Conservation (phyloP, 2,329 filamentous ascomycete genomes). For the Sclerotinia glacialis region DNA sequence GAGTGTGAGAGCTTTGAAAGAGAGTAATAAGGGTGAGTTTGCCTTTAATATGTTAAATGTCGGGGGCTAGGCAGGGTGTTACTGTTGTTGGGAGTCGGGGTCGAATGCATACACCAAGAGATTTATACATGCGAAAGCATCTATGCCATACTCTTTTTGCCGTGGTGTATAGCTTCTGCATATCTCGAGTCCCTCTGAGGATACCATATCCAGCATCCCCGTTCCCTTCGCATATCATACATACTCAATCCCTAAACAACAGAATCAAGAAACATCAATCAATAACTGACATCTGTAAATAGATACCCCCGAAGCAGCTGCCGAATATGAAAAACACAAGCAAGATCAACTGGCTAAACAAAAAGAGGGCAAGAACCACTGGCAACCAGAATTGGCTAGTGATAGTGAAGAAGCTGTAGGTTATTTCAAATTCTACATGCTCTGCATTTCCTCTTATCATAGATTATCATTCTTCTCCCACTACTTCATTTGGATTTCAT, state of each 20-base stretch:
- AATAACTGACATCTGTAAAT: neutral
- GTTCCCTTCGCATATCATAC: neutral
- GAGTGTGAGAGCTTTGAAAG: conserved; percentile 33
- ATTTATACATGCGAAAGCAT: neutral
- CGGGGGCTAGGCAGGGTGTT: too few species aligned
- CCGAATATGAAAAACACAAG: conserved; percentile 57
- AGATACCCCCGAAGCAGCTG: conserved; percentile 38
- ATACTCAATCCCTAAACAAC: neutral
- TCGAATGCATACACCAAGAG: neutral
- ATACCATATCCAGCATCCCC: neutral
- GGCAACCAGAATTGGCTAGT: conserved; percentile 74
- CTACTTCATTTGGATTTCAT: neutral
- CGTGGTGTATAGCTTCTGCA: neutral
- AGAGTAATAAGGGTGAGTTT: conserved; percentile 37
- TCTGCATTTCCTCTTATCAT: neutral
- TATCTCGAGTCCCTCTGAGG: neutral
- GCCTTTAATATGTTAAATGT: neutral
- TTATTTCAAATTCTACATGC: conserved; percentile 23
- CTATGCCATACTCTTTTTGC: too few species aligned
- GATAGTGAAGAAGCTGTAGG: conserved; percentile 74
- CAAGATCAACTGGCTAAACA: conserved; percentile 63
- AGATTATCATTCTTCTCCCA: neutral
- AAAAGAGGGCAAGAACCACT: conserved; percentile 66
- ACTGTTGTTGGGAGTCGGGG: too few species aligned
- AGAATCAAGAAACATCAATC: neutral